phyloP scores from a whole-genome alignment of 768 basidiomycete species.

The Lyophyllum decastes region DNA sequence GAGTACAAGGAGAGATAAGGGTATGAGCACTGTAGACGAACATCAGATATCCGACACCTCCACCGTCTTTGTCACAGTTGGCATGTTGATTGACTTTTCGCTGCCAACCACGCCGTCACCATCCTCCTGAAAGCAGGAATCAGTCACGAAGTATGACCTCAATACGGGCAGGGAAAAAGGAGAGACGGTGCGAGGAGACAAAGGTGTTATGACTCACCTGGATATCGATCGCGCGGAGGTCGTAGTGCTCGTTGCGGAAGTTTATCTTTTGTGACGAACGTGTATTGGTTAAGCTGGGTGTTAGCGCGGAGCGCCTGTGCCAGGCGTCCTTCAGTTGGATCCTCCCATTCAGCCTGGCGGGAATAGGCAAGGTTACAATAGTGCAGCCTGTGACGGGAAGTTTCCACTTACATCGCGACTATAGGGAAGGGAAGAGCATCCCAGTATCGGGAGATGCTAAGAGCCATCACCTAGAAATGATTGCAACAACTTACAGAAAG shows the following conservation, averaged over 20 bases:
- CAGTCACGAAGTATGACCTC: background rate
- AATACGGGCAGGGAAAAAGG: background rate
- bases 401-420: slow-evolving; percentile 33
- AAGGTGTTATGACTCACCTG: slow-evolving; percentile 8
- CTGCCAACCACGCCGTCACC: background rate
- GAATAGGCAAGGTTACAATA: background rate
- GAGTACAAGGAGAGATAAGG: background rate
- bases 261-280: slow-evolving; percentile 6
- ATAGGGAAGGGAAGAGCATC: background rate
- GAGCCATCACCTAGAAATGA: background rate
- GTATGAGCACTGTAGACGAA: background rate
- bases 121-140: background rate
- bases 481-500: slow-evolving; percentile 44
- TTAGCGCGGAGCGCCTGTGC: slow-evolving; percentile 2
- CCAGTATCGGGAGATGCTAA: background rate
- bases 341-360: slow-evolving; percentile 23
- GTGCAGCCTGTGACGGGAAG: background rate
- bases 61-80: slow-evolving; percentile 23
- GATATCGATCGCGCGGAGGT: slow-evolving; percentile 7
- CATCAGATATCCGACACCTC: slow-evolving; percentile 21
- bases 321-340: slow-evolving; percentile 17
- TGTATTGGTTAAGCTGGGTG: slow-evolving; percentile 3
- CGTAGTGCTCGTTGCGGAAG: slow-evolving; percentile 10
- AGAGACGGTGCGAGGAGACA: background rate
- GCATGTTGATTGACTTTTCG: slow-evolving; percentile 15